Evolutionary conservation across 331 rosid species (phyloP).

Genomic region (Malus hybrid): DNA sequence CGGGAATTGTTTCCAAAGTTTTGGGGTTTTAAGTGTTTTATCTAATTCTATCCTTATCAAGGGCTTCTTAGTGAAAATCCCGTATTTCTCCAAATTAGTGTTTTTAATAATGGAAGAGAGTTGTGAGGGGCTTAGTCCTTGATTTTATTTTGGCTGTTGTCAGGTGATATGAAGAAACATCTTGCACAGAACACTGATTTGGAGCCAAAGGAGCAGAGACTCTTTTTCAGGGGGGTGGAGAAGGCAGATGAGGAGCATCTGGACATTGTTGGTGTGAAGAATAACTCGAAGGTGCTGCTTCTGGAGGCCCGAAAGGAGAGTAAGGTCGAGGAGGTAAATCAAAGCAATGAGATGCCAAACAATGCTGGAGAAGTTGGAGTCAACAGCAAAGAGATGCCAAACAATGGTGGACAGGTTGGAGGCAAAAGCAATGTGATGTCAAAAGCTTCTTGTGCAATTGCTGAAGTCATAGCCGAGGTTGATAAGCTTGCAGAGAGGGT

Average conservation of each 20-base stretch:
- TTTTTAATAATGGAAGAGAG: too few species aligned
- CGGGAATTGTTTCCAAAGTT: too few species aligned
- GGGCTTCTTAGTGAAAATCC: too few species aligned
- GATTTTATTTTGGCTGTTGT: constrained; percentile 1
- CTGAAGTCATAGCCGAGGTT: constrained; percentile 62
- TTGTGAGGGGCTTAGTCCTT: neutral
- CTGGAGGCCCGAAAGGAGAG: constrained; percentile 54
- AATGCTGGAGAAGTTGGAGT: constrained; percentile 26
- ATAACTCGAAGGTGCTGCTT: constrained; percentile 60
- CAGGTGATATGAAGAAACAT: constrained; percentile 66
- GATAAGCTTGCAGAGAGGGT: constrained; percentile 70
- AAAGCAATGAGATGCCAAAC: constrained; percentile 22
- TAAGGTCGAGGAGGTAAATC: constrained; percentile 37
- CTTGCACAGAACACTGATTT: constrained; percentile 58
- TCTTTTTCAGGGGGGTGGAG: constrained; percentile 66
- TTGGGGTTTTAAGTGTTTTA: too few species aligned
- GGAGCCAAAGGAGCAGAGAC: constrained; percentile 56
- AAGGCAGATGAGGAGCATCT: constrained; percentile 59
- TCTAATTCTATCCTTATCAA: too few species aligned
- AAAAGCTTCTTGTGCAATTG: constrained; percentile 51
- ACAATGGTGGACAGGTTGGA: neutral
- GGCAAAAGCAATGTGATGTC: constrained; percentile 33
- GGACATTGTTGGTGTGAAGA: constrained; percentile 68
- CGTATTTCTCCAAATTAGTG: too few species aligned
- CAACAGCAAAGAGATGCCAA: constrained; percentile 32